phyloP scores from a whole-genome alignment of 2,329 filamentous ascomycete genomes.

The Penicillium expansum region DNA sequence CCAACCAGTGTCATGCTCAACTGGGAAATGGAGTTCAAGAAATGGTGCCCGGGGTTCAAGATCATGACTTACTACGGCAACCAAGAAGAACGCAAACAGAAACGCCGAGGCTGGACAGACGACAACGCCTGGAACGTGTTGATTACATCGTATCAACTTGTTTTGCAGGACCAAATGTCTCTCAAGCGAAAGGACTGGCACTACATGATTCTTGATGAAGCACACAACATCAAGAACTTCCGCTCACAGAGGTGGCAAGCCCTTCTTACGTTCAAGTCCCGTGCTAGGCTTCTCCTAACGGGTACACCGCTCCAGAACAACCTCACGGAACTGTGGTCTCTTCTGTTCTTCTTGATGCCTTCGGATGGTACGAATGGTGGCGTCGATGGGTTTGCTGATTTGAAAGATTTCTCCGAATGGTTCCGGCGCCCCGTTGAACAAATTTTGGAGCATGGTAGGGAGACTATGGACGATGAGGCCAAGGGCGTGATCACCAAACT shows the following conservation, averaged over 20 bases:
- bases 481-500: conserved; percentile 88
- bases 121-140: conserved; percentile 95
- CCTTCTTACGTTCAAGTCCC: conserved; percentile 87
- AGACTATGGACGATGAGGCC: conserved; percentile 91
- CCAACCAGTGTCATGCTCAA: conserved; percentile 98
- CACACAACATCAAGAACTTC: conserved; percentile 99
- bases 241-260: conserved; percentile 97
- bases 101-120: conserved; percentile 89
- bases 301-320: conserved; percentile 97
- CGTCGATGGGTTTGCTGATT: conserved; percentile 83
- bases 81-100: conserved; percentile 85
- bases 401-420: conserved; percentile 96
- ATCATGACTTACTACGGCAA: conserved; percentile 96
- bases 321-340: conserved; percentile 91
- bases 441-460: conserved; percentile 89
- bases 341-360: conserved; percentile 95
- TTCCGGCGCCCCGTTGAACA: conserved; percentile 94
- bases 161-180: conserved; percentile 88
- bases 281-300: conserved; percentile 80
- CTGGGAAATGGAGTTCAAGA: conserved; percentile 99
- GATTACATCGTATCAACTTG: conserved; percentile 96
- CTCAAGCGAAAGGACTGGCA: conserved; percentile 94
- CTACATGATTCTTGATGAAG: conserved; percentile 97
- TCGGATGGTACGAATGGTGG: conserved; percentile 71
- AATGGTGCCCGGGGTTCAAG: conserved; percentile 95